Conservation (phyloP, 163 green algal genomes). For the Scenedesmus sp. region DNA sequence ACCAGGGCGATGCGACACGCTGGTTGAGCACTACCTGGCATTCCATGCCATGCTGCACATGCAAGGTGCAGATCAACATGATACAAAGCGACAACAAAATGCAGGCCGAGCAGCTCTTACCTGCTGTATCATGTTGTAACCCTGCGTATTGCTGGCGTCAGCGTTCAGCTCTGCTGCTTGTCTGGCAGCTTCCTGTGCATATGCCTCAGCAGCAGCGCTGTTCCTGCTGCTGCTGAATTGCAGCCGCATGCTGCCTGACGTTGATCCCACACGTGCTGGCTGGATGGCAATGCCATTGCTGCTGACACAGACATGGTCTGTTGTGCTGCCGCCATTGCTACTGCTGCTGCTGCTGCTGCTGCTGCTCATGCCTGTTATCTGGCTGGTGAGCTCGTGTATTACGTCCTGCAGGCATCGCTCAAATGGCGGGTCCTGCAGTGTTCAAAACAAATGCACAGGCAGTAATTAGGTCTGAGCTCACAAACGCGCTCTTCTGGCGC, state of each 20-base stretch:
- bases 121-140: constrained; percentile 54
- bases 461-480: neutral
- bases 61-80: no score
- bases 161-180: constrained; percentile 77
- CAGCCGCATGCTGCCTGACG: neutral
- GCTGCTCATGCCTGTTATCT: neutral
- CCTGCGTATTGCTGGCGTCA: constrained; percentile 57
- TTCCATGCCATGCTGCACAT: no score
- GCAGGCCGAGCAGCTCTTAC: neutral
- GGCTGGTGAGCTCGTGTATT: constrained; percentile 20
- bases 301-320: constrained; percentile 28
- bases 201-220: neutral
- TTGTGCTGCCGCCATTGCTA: constrained; percentile 25
- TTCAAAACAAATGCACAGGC: neutral
- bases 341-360: constrained; percentile 35
- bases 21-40: no score
- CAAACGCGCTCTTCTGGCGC: no score
- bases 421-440: neutral
- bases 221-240: constrained; percentile 23
- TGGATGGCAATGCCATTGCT: constrained; percentile 6
- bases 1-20: no score
- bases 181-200: constrained; percentile 56
- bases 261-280: neutral
- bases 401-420: constrained; percentile 1
- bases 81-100: neutral